Conservation (phyloP, 1,284 basidiomycete species). For the Ustilago xerochloae region DNA sequence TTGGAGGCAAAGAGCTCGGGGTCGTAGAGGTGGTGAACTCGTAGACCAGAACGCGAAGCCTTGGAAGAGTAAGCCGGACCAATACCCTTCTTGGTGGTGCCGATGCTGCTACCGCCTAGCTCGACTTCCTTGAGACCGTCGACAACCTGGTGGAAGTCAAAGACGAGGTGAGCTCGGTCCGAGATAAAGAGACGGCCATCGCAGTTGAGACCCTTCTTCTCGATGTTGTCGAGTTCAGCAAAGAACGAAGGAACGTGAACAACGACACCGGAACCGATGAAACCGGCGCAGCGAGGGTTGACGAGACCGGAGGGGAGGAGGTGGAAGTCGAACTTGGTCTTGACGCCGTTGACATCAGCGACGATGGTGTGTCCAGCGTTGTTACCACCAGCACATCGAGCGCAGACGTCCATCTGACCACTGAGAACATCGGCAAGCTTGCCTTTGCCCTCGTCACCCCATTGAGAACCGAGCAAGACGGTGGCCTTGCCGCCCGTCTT, state of each 20-base stretch:
- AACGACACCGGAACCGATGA: conserved; percentile 94
- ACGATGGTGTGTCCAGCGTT: conserved; percentile 99
- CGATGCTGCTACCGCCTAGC: conserved; percentile 89
- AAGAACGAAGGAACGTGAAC: conserved; percentile 96
- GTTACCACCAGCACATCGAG: conserved; percentile 96
- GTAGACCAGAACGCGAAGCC: conserved; percentile 92
- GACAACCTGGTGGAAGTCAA: conserved; percentile 99
- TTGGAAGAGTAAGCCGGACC: conserved; percentile 98
- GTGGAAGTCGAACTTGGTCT: conserved; percentile 94
- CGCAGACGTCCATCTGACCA: conserved; percentile 89
- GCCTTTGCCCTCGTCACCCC: conserved; percentile 68
- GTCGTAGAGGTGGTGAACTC: conserved; percentile 96
- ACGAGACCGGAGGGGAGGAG: conserved; percentile 91
- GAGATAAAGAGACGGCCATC: conserved; percentile 88
- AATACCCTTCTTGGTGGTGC: conserved; percentile 97
- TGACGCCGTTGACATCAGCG: conserved; percentile 78
- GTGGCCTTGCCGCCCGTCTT: conserved; percentile 61
- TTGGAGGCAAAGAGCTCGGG: conserved; percentile 85
- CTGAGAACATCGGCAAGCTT: conserved; percentile 67
- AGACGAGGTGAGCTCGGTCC: conserved; percentile 94
- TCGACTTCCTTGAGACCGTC: conserved; percentile 98
- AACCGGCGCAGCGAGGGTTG: conserved; percentile 84
- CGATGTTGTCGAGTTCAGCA: conserved; percentile 85
- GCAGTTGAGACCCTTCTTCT: conserved; percentile 83
- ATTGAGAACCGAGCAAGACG: conserved; percentile 66